phyloP scores from a whole-genome alignment of 164 flowering plant genomes.

The Nymphaea thermarum region DNA sequence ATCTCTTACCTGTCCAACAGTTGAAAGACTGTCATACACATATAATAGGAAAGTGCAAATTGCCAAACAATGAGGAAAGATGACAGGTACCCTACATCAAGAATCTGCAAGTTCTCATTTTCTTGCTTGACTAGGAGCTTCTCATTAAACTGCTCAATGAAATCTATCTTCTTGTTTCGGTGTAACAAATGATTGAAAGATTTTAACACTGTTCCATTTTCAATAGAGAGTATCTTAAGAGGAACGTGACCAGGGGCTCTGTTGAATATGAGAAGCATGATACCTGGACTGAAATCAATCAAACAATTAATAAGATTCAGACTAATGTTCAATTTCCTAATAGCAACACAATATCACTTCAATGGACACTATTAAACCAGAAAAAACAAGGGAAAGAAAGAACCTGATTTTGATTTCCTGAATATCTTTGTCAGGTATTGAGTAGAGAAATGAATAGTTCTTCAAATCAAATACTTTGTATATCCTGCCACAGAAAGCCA shows the following conservation, averaged over 20 bases:
- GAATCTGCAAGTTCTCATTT: slow-evolving; percentile 23
- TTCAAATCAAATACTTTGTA: slow-evolving; percentile 26
- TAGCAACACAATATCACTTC: neutral
- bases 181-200: slow-evolving; percentile 20
- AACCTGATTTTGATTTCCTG: slow-evolving; percentile 22
- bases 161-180: slow-evolving; percentile 23
- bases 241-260: slow-evolving; percentile 19
- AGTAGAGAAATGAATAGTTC: slow-evolving; percentile 14
- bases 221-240: slow-evolving; percentile 21
- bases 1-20: slow-evolving; percentile 49
- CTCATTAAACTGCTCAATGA: slow-evolving; percentile 22
- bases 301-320: neutral
- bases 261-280: slow-evolving; percentile 19
- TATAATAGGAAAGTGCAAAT: neutral
- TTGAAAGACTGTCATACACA: neutral
- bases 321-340: neutral
- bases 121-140: slow-evolving; percentile 23
- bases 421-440: slow-evolving; percentile 16
- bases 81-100: slow-evolving; percentile 12
- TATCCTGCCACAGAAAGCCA: slow-evolving; percentile 6
- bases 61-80: neutral
- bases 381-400: neutral
- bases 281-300: slow-evolving; percentile 16
- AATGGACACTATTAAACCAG: neutral
- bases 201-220: slow-evolving; percentile 22